Base-by-base conservation (phyloP, 257 asterid genomes). In the Catharanthus roseus region DNA sequence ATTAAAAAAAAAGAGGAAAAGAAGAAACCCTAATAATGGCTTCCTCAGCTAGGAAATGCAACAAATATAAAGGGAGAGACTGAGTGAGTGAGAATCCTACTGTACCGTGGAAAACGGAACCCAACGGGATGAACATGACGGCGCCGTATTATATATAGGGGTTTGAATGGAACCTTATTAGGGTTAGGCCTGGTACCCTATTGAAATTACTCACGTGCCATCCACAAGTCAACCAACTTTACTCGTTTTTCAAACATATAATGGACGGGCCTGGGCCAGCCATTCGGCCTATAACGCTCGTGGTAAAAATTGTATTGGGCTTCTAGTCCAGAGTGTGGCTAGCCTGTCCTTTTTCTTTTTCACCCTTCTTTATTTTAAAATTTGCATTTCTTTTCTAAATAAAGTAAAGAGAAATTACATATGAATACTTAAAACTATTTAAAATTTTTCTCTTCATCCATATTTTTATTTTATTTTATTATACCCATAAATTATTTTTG, bases 161-260 rank as follows among this genome's bases (percentile, higher is more conserved):
- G 39, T 7, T 38, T 7, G n/a, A 10, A 1, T 6, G 16, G 58
- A 47, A 28, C 51, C 33, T 31, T 69, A 58, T 58, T 69, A 69
- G 73, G 65, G 10, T 67, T 67, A 44, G 78, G 78, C 68, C 57
- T 67, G 1, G 15, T n/a, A 41, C 19, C 36, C 70, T 53, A 0
- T 2, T 64, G 12, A 36, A 63, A 26, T 10, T 55, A 26, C 65
- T 28, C 49, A 34, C 28, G 18, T 54, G 53, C 74, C 74, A n/a
- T 16, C 41, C 28, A 1, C 10, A 34, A 23, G 5, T 1, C 3
- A 11, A 45, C 69, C 69, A 38, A 19, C 34, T 64, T 64, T 9
- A 41, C 60, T 9, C 64, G 4, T 70, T 1, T 10, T 69, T 23
- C 51, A 58, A 47, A 49, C 51, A 19, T 18, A 10, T 12, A 7